Evolutionary conservation across 2,329 filamentous ascomycete genomes (phyloP), one percentile per base, ranked within the genome.

Genomic region (Leptographium wingfieldii): DNA sequence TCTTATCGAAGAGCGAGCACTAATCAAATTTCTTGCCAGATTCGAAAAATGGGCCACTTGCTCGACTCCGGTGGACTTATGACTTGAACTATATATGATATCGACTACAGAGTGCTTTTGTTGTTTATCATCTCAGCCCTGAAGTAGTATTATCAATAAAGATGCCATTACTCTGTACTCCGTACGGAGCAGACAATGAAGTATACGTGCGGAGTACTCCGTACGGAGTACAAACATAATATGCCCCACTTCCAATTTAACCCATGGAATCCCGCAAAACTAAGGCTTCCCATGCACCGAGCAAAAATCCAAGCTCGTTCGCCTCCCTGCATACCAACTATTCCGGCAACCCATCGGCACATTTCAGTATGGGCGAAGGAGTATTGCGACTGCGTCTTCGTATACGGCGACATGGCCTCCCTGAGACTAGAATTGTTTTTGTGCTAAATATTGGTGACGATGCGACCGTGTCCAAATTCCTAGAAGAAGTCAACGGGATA

Each of bases 1-100:
- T 19, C 27, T 35, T 27, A 4, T 51, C 19, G 29, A 27, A 27
- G n/a, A 43, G 46, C 3, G 2, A 43, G 46, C 25, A 40, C 56
- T 59, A 56, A 52, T 51, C 2, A 10, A 14, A 9, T 9, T 14
- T 6, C 14, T n/a, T 25, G 9, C 62, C 62, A 91, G 87, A 92
- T 94, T 64, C 86, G 90, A 65, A 91, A 91, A 71, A 92, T 94
- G 88, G 88, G 89, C 11, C 88, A 94, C 68, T 85, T 92, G 83
- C 69, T 88, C 48, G 79, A 85, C 55, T 80, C 83, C 3, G 55
- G 59, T 40, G 53, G 55, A 0, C 16, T 66, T 22, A 51, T 62
- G 33, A 56, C 29, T 19, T 9, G 31, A 33, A n/a, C 22, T 27
- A 6, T 11, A n/a, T 49, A 27, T 52, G 5, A 31, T 7, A 29